Evolutionary conservation across 257 asterid species (phyloP), one percentile per base, ranked within the genome.

Genomic region (Knoxia roxburghii): DNA sequence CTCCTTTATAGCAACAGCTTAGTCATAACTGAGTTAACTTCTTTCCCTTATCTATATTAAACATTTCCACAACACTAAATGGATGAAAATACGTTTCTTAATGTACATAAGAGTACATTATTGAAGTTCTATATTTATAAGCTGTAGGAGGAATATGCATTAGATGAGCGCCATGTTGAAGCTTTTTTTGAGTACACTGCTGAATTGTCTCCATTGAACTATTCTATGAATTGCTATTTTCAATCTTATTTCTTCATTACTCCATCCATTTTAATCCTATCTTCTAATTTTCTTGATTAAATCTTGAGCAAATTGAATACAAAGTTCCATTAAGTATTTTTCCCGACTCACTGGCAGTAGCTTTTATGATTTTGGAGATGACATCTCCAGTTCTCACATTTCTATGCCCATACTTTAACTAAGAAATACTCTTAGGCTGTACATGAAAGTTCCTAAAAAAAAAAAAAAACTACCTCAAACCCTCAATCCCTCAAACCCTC

Each of bases 381-480:
- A 6, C 58, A 61, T 12, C 50, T 61, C 20, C 12, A 61, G 23
- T 13, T 39, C 52, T 61, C 65, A 59, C 41, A 59, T 59, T 59
- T n/a, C 17, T 37, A n/a, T 10, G 52, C 49, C 2, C 6, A 27
- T 62, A 27, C 5, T 18, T 26, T n/a, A 40, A 52, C 24, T 23
- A 23, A 39, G 49, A 43, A 57, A 35, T 29, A 48, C 23, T 12
- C 14, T 1, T 23, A n/a, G 1, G 64, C 35, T n/a, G 37, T 1
- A 7, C 64, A 58, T 33, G 27, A 58, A 15, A 18, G 37, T 55
- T 14, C 39, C 61, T 13, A 5, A 12, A 37, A 55, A 29, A 30
- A 6, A 55, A 4, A 21, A 30, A 56, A 7, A 55, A 26, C 39
- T 53, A 33, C 7, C 59, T 30, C 17, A 53, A 13, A 27, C 23